Evolutionary conservation across 331 rosid species (phyloP).

Genomic region (Rosa hybrid): DNA sequence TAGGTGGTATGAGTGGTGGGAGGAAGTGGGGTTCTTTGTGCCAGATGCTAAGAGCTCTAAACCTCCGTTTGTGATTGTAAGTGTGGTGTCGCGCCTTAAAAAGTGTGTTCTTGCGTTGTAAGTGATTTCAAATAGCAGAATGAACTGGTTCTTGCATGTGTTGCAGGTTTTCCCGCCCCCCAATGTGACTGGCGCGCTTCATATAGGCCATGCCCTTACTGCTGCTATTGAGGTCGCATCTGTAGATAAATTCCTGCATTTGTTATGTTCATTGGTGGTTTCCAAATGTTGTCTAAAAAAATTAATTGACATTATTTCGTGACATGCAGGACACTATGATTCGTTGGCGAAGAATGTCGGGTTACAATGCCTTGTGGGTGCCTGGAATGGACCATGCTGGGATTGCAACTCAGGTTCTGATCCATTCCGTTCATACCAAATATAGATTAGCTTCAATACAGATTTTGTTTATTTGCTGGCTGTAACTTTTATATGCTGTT

Average conservation of each 20-base stretch:
- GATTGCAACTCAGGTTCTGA: slow-evolving; percentile 87
- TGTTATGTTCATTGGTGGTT: slow-evolving; percentile 16
- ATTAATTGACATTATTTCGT: slow-evolving; percentile 14
- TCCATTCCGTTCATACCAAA: slow-evolving; percentile 5
- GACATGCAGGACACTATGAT: slow-evolving; percentile 81
- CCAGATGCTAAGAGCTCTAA: slow-evolving; percentile 87
- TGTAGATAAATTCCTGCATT: slow-evolving; percentile 14
- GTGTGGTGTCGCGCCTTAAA: slow-evolving; percentile 19
- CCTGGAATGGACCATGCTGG: slow-evolving; percentile 99
- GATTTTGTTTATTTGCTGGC: slow-evolving; percentile 8
- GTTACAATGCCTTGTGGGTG: slow-evolving; percentile 92
- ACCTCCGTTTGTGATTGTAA: slow-evolving; percentile 82
- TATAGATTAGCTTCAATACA: slow-evolving; percentile 5
- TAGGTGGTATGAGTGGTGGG: slow-evolving; percentile 99
- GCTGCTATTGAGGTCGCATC: slow-evolving; percentile 82
- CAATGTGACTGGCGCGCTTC: slow-evolving; percentile 95
- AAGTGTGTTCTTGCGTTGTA: not conserved
- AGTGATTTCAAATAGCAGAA: not conserved
- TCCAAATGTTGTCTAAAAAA: not conserved
- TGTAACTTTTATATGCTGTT: slow-evolving; percentile 5
- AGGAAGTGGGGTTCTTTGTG: slow-evolving; percentile 68
- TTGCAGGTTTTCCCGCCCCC: slow-evolving; percentile 96
- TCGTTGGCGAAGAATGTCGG: slow-evolving; percentile 96
- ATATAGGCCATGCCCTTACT: slow-evolving; percentile 95
- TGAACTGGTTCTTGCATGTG: slow-evolving; percentile 8